Percentiles rank a stretch among this genome's conserved stretches.
phyloP scores from a whole-genome alignment of 768 basidiomycete genomes.

The Lactarius vividus region DNA sequence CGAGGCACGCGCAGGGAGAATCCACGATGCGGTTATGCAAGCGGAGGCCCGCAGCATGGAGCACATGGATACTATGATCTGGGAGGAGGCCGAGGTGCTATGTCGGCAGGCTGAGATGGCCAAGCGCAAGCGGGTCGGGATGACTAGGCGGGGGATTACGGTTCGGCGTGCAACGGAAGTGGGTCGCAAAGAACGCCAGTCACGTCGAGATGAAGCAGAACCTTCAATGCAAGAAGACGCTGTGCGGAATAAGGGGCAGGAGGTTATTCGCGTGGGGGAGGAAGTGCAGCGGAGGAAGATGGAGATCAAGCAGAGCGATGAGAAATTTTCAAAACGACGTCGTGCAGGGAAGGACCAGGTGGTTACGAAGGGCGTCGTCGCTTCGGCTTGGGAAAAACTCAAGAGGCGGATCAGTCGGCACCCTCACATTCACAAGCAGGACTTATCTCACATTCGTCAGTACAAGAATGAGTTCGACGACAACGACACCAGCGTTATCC shows the following conservation, averaged over 20 bases:
- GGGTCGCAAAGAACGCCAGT: too few relatives aligned
- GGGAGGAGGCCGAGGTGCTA: conserved; percentile 15
- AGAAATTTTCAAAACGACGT: neutral
- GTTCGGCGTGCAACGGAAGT: too few relatives aligned
- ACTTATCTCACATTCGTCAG: too few relatives aligned
- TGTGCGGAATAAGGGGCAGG: too few relatives aligned
- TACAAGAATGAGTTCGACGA: too few relatives aligned
- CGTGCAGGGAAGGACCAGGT: neutral
- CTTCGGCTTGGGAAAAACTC: conserved; percentile 11
- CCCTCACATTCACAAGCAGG: too few relatives aligned
- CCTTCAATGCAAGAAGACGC: too few relatives aligned
- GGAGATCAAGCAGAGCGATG: conserved; percentile 6
- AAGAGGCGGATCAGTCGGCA: conserved; percentile 1
- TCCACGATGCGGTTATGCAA: conserved; percentile 12
- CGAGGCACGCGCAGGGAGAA: conserved; percentile 8
- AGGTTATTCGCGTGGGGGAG: conserved; percentile 3
- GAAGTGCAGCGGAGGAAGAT: conserved; percentile 1
- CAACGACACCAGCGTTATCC: too few relatives aligned
- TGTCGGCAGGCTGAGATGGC: neutral
- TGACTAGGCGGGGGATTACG: too few relatives aligned
- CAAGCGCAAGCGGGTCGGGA: too few relatives aligned
- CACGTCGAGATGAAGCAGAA: too few relatives aligned
- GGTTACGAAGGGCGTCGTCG: conserved; percentile 1
- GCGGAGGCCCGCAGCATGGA: conserved; percentile 4
- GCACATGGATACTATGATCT: conserved; percentile 7